phyloP scores from a whole-genome alignment of 179 eudicot genomes.

The Heliamphora pulchella region DNA sequence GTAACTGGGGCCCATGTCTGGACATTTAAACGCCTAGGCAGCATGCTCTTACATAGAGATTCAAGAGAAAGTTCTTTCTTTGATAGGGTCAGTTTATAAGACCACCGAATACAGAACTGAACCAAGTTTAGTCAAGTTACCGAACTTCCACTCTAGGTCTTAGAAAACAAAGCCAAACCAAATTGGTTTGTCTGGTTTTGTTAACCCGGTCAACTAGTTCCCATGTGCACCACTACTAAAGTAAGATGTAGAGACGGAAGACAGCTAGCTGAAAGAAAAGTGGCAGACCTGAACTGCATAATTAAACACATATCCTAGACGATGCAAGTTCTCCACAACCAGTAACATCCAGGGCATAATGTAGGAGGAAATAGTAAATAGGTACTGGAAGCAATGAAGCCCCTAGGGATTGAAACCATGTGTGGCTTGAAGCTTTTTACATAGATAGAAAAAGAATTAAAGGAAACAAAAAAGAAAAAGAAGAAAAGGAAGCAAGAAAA shows the following conservation, averaged over 20 bases:
- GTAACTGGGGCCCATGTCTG: too few relatives aligned
- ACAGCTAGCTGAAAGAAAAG: neutral
- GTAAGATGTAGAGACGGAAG: neutral
- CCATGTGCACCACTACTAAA: neutral
- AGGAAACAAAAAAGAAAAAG: neutral
- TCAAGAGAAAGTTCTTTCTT: too few relatives aligned
- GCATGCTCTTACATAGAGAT: too few relatives aligned
- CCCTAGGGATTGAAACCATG: neutral
- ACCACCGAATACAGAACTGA: neutral
- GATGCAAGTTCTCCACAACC: neutral
- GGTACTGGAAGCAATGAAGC: neutral
- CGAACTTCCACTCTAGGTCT: neutral
- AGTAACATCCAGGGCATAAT: neutral
- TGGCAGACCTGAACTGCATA: too few relatives aligned
- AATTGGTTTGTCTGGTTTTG: neutral
- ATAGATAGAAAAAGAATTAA: neutral
- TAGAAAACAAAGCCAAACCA: neutral
- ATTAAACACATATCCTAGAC: too few relatives aligned
- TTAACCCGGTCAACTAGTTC: neutral
- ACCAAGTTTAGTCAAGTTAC: neutral
- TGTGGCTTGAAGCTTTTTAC: neutral
- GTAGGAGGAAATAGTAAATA: too few relatives aligned
- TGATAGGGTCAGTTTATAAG: neutral
- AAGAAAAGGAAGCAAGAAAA: neutral
- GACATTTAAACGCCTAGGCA: too few relatives aligned